These are phyloP conservation scores for Apiospora koreana DNA, from an alignment of 2,329 filamentous ascomycete species.

Conservation along the genomic window DNA sequence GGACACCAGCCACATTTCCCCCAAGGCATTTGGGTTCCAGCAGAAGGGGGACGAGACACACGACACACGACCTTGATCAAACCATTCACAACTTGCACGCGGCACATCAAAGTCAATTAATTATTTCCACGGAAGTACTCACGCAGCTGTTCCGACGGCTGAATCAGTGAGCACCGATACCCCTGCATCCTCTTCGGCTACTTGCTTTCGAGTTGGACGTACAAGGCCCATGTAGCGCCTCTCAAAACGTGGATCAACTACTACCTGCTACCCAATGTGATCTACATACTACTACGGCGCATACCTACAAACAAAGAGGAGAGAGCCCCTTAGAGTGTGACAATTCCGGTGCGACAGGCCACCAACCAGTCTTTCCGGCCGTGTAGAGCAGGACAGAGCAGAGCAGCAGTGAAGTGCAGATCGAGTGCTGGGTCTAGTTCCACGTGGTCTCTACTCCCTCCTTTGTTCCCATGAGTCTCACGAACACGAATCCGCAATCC, in stretches of 20 bases:
- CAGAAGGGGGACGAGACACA: not conserved
- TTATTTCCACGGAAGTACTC: not conserved
- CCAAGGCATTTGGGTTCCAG: not conserved
- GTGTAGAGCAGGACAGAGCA: not conserved
- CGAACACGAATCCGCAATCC: conserved; percentile 57
- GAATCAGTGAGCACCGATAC: not conserved
- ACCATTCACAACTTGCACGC: not conserved
- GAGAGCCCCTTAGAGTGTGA: no score
- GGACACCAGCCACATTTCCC: not conserved
- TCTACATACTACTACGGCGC: not conserved
- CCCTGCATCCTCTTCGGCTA: no score
- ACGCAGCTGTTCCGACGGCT: not conserved
- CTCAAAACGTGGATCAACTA: not conserved
- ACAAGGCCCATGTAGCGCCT: not conserved
- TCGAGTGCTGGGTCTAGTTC: not conserved
- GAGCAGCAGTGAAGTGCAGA: no score
- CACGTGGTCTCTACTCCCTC: not conserved
- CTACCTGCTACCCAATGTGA: not conserved
- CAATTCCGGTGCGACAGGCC: no score
- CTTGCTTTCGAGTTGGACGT: not conserved
- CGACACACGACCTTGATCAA: not conserved
- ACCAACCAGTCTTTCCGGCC: not conserved
- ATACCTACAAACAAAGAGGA: not conserved
- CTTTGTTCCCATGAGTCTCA: conserved; percentile 47
- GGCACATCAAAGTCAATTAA: not conserved